Evolutionary conservation across 345 rosid species (phyloP), one percentile per base, ranked within the genome.

Genomic region (Gossypium bickii): DNA sequence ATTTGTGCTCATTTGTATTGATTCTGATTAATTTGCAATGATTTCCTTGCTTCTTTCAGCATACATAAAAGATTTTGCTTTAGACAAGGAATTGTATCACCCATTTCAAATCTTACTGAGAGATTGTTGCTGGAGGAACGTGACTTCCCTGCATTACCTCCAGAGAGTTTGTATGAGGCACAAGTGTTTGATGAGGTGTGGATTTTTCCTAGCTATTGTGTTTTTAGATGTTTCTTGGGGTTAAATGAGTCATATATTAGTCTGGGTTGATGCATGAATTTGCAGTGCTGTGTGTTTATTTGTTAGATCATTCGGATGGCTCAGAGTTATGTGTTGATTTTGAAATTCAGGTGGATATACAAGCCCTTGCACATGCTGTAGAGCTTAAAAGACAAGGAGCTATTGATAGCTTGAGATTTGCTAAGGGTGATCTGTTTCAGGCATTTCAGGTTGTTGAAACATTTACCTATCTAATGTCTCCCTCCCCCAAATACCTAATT

Each of bases 291-390:
- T 27, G 55, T 62, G 3, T 48, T 12, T 38, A 6, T 59, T 9
- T 80, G 7, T 71, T 57, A 57, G 65, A 51, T 70, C 10, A 10
- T 16, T n/a, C 22, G 24, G 55, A 64, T 73, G 47, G 25, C 76
- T 47, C 12, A 73, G 16, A 48, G 17, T 12, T 62, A 9, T 48
- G 12, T 73, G 57, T 18, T 61, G 29, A n/a, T 47, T 45, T 73
- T 62, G 55, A 62, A 62, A 73, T 38, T 67, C 84, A 94, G 98
- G 95, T 87, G 77, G 98, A 94, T 76, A 89, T 94, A 75, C 98
- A 94, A 80, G 97, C 98, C 79, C 95, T 94, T 81, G 94, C 93
- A 34, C 98, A 94, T 89, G 97, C 97, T 25, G 98, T 94, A 48
- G 91, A 88, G 82, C 90, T 94, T 79, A 88, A 91, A 70, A 88